Evolutionary conservation across 1,284 basidiomycete genomes (phyloP).

Genomic region (Cutaneotrichosporon cavernicola): DNA sequence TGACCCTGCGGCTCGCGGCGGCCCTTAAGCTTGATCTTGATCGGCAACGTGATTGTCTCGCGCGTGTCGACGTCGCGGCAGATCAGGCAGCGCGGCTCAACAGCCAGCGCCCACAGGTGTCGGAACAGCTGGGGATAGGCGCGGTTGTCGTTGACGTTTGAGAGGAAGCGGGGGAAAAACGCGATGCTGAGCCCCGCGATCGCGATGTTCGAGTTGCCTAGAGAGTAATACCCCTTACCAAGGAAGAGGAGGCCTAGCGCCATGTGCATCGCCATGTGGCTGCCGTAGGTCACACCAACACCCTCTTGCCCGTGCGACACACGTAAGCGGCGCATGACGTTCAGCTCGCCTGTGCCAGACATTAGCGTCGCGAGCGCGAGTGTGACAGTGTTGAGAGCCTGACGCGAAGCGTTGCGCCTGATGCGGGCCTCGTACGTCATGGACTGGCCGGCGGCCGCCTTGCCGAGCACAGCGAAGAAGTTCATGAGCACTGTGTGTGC

Average conservation of each 20-base stretch:
- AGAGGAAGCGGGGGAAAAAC: slow-evolving; percentile 85
- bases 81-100: slow-evolving; percentile 87
- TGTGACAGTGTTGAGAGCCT: slow-evolving; percentile 82
- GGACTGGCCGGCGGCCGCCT: slow-evolving; percentile 60
- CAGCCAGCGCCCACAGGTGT: slow-evolving; percentile 93
- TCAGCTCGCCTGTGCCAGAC: slow-evolving; percentile 94
- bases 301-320: slow-evolving; percentile 89
- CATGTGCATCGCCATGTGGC: slow-evolving; percentile 87
- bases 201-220: slow-evolving; percentile 86
- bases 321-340: slow-evolving; percentile 81
- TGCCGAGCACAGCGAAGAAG: slow-evolving; percentile 70
- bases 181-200: slow-evolving; percentile 85
- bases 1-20: slow-evolving; percentile 56
- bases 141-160: slow-evolving; percentile 78
- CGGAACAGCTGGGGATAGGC: slow-evolving; percentile 89
- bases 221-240: slow-evolving; percentile 86
- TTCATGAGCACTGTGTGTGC: slow-evolving; percentile 78
- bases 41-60: slow-evolving; percentile 84
- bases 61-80: slow-evolving; percentile 86
- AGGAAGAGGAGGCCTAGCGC: slow-evolving; percentile 91
- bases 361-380: slow-evolving; percentile 85
- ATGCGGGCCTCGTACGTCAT: slow-evolving; percentile 79
- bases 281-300: slow-evolving; percentile 74
- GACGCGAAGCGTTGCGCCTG: slow-evolving; percentile 78
- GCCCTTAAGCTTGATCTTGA: slow-evolving; percentile 68